Percentiles rank a stretch among this genome's conserved stretches.
Evolutionary conservation across 768 basidiomycete species (phyloP).

Genomic region (Hemileccinum rubropunctum): DNA sequence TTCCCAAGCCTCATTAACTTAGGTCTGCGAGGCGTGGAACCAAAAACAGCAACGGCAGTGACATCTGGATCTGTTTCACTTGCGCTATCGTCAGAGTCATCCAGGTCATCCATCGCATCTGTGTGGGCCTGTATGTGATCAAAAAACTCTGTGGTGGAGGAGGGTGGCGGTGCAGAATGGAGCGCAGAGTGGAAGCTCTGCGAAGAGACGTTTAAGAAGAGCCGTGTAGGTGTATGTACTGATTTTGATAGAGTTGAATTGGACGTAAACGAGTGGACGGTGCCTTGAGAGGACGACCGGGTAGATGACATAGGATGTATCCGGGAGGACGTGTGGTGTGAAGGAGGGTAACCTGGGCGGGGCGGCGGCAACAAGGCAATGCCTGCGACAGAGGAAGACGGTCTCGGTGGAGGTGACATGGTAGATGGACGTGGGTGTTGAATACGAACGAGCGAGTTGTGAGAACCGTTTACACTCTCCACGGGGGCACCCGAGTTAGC

Average conservation of each 20-base stretch:
- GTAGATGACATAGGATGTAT: slow-evolving; percentile 12
- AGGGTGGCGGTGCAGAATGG: slow-evolving; percentile 61
- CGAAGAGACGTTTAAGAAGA: slow-evolving; percentile 47
- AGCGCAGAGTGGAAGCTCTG: slow-evolving; percentile 43
- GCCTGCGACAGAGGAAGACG: slow-evolving; percentile 59
- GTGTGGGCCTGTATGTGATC: slow-evolving; percentile 68
- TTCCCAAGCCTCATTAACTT: slow-evolving; percentile 65
- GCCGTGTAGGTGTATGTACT: slow-evolving; percentile 16
- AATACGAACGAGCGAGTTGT: slow-evolving; percentile 21
- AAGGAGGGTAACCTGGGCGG: slow-evolving; percentile 20
- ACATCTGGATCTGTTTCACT: slow-evolving; percentile 40
- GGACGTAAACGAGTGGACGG: slow-evolving; percentile 31
- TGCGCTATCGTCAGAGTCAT: slow-evolving; percentile 49
- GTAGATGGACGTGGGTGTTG: slow-evolving; percentile 24
- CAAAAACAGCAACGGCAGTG: slow-evolving; percentile 27
- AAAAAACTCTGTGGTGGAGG: slow-evolving; percentile 71
- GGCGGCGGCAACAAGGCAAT: slow-evolving; percentile 57
- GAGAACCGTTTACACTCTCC: slow-evolving; percentile 13
- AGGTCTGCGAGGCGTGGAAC: slow-evolving; percentile 30
- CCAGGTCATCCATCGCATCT: slow-evolving; percentile 72
- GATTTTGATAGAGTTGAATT: slow-evolving; percentile 24
- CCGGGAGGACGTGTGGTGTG: slow-evolving; percentile 18
- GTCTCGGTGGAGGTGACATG: slow-evolving; percentile 58
- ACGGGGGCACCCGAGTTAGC: slow-evolving; percentile 20
- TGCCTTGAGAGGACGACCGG: slow-evolving; percentile 30